phyloP scores from a whole-genome alignment of 164 flowering plant genomes.

The Vitis vinifera region ASM3070453v1 NC_081811.1:1340501-1341000 shows the following conservation, averaged over 20 bases:
- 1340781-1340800: slow-evolving; percentile 80
- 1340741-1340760: slow-evolving; percentile 95
- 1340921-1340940: slow-evolving; percentile 94
- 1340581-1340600: too few species aligned
- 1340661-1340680: background rate
- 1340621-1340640: background rate
- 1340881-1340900: slow-evolving; percentile 13
- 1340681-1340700: slow-evolving; percentile 32
- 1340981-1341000: slow-evolving; percentile 80
- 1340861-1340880: background rate
- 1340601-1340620: too few species aligned
- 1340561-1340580: too few species aligned
- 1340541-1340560: too few species aligned
- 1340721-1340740: slow-evolving; percentile 69
- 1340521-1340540: too few species aligned
- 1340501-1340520: too few species aligned
- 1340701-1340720: slow-evolving; percentile 82
- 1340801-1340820: slow-evolving; percentile 89
- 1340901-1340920: slow-evolving; percentile 97
- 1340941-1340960: slow-evolving; percentile 71
- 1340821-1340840: slow-evolving; percentile 8
- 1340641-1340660: background rate
- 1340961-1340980: slow-evolving; percentile 63
- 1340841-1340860: background rate
- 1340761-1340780: slow-evolving; percentile 89